phyloP scores from a whole-genome alignment of 2,329 filamentous ascomycete species.

The Hymenoscyphus albidus region DNA sequence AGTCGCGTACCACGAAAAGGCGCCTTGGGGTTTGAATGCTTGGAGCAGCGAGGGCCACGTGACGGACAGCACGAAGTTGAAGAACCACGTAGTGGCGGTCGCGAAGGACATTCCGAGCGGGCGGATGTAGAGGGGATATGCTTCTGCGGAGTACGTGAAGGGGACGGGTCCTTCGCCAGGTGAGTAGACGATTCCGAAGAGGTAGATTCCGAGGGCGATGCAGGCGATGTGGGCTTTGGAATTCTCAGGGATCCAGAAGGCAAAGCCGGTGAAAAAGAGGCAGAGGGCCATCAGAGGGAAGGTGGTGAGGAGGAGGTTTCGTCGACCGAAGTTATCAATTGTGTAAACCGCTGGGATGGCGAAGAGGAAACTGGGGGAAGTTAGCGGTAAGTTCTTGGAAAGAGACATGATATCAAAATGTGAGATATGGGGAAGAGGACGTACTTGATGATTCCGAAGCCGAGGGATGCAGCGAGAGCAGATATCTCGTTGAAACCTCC shows the following conservation, averaged over 20 bases:
- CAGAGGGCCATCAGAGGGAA: constrained; percentile 27
- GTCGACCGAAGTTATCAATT: constrained; percentile 64
- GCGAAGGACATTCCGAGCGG: constrained; percentile 60
- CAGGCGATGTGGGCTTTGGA: constrained; percentile 26
- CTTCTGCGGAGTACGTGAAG: constrained; percentile 14
- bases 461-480: constrained; percentile 58
- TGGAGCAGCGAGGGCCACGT: constrained; percentile 33
- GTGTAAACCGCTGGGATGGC: constrained; percentile 61
- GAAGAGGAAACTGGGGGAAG: constrained; percentile 47
- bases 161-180: constrained; percentile 12
- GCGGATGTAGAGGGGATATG: constrained; percentile 29
- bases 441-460: constrained; percentile 58
- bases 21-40: constrained; percentile 35
- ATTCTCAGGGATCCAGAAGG: constrained; percentile 45
- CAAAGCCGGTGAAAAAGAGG: constrained; percentile 49
- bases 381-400: not conserved
- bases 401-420: no score
- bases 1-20: constrained; percentile 50
- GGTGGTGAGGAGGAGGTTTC: constrained; percentile 26
- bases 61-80: constrained; percentile 57
- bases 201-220: constrained; percentile 56
- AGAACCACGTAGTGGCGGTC: constrained; percentile 55
- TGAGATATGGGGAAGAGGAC: not conserved
- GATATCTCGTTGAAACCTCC: constrained; percentile 48
- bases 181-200: constrained; percentile 54